A percentile compares a stretch with the other conserved stretches of the same genome.
Evolutionary conservation across 306 rosid genomes (phyloP).

Genomic region (Sechiopsis laciniata): DNA sequence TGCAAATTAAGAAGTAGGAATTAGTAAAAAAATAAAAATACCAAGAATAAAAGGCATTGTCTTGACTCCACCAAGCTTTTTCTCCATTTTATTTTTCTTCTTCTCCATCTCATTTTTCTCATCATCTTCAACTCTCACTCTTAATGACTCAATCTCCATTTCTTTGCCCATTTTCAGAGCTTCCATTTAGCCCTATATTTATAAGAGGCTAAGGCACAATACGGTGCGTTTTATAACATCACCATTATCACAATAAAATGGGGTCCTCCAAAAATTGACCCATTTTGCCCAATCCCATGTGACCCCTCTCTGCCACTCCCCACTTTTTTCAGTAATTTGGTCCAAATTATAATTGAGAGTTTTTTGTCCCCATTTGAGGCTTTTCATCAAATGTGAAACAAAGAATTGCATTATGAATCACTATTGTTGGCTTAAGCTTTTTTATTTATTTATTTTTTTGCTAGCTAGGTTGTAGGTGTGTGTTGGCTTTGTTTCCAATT

Average conservation of each 20-base stretch:
- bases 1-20: too few relatives aligned
- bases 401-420: too few relatives aligned
- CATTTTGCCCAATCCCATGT: slow-evolving; percentile 9
- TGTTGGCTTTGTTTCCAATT: not conserved
- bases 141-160: slow-evolving; percentile 9
- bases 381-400: too few relatives aligned
- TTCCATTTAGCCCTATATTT: not conserved
- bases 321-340: not conserved
- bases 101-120: slow-evolving; percentile 13
- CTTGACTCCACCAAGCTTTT: slow-evolving; percentile 44
- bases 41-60: slow-evolving; percentile 64
- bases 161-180: not conserved
- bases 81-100: not conserved
- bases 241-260: not conserved
- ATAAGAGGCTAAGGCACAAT: not conserved
- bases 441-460: not conserved
- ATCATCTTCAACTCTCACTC: not conserved
- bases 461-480: not conserved
- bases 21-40: too few relatives aligned
- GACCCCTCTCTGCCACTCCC: not conserved
- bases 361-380: not conserved
- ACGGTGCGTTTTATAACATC: not conserved
- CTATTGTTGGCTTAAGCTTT: too few relatives aligned
- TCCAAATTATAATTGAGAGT: slow-evolving; percentile 7
- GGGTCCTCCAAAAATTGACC: not conserved